Conservation (phyloP, 2,329 filamentous ascomycete genomes). For the Aspergillus sojae region DNA sequence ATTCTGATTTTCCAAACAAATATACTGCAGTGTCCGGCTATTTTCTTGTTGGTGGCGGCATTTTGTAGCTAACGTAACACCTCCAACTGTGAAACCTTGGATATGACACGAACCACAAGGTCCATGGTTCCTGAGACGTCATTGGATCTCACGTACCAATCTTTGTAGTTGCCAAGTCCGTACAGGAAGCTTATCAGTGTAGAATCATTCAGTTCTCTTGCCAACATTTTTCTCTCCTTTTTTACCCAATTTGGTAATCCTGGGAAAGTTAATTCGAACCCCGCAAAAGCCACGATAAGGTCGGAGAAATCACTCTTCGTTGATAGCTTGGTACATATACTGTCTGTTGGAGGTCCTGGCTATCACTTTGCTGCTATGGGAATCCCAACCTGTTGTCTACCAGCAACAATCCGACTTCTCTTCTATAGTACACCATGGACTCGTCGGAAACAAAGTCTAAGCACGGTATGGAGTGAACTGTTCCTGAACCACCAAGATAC, state of each 20-base stretch:
- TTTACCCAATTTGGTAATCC: background rate
- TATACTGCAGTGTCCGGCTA: too few relatives aligned
- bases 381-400: background rate
- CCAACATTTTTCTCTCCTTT: background rate
- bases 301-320: background rate
- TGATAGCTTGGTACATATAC: background rate
- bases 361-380: background rate
- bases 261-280: background rate
- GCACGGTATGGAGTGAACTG: background rate
- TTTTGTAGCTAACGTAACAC: background rate
- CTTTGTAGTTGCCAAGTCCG: background rate
- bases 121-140: background rate
- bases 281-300: background rate
- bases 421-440: background rate
- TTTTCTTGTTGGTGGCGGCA: background rate
- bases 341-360: background rate
- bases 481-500: background rate
- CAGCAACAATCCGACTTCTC: background rate
- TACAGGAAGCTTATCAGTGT: background rate
- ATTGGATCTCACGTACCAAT: background rate
- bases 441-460: background rate
- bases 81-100: too few relatives aligned
- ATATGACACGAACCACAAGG: too few relatives aligned
- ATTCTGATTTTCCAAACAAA: too few relatives aligned
- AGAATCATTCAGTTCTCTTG: background rate